Base-by-base conservation (phyloP, 108 stramenopile species). In the Thalassiosira profunda region DNA sequence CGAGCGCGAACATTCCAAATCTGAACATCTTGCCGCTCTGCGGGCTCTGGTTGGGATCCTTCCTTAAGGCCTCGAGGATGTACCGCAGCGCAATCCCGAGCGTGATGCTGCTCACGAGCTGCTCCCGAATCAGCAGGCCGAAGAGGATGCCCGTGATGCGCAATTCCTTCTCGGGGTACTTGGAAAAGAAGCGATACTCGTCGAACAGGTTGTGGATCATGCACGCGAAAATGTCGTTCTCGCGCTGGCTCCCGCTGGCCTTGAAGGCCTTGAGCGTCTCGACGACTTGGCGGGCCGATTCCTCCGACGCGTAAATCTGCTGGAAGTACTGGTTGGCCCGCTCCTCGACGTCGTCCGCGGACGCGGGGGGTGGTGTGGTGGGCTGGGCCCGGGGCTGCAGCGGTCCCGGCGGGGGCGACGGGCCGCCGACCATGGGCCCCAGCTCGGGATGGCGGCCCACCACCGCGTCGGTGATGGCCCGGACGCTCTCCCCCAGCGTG, bases 131-230 rank as follows among this genome's bases (percentile, higher is more conserved):
- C 17, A 99, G 84, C 18, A 94, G 76, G 40, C 99, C 98, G 65
- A 99, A 97, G 17, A 99, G 77, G 59, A 97, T 95, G 25, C 97
- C 99, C 1, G 99, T 99, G 75, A 99, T 98, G n/a, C 97, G 96
- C 23, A 99, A 81, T 63, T 99, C 97, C 70, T 97, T 98, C 70
- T 98, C 99, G 5, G 98, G 97, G 71, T 99, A 98, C 74, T 95
- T 97, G 65, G 96, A 91, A 73, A 98, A 98, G 88, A 98, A 98
- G 41, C 98, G 74, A 82, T 99, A 99, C 66, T 99, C 98, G 67
- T 98, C 97, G 63, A 98, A 98, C 0, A 99, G 82, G 79, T 98
- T 98, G 74, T 98, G 99, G 52, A 98, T 93, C 97, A 99, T 98
- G 68, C 97, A 98, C 11, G 96, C 95, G 67, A 99, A 99, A 51